Evolutionary conservation across 2,329 filamentous ascomycete genomes (phyloP).

Genomic region (Talaromyces funiculosus): DNA sequence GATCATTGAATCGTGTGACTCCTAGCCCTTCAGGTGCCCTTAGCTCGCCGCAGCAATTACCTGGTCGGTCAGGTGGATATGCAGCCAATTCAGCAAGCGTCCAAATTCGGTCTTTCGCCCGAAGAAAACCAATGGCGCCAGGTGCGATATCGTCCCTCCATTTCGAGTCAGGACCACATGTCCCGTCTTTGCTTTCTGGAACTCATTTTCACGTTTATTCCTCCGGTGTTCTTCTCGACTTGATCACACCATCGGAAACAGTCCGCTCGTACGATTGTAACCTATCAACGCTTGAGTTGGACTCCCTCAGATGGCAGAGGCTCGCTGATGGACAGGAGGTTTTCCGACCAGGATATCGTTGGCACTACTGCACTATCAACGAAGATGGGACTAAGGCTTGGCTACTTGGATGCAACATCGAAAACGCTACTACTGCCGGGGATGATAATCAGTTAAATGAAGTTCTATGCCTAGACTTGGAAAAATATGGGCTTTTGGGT

Average conservation of each 20-base stretch:
- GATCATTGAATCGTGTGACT: conserved; percentile 29
- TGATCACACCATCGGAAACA: conserved; percentile 85
- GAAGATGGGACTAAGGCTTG: conserved; percentile 93
- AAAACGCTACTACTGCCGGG: conserved; percentile 61
- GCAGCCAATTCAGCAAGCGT: conserved; percentile 65
- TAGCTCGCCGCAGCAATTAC: conserved; percentile 31
- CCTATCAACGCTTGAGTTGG: conserved; percentile 79
- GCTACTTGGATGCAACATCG: conserved; percentile 79
- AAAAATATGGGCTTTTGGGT: conserved; percentile 83
- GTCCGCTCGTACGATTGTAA: conserved; percentile 85
- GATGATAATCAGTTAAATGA: conserved; percentile 92
- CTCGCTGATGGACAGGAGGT: conserved; percentile 91
- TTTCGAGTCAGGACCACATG: conserved; percentile 79
- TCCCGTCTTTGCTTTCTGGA: conserved; percentile 82
- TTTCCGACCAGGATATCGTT: conserved; percentile 85
- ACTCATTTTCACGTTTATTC: conserved; percentile 95
- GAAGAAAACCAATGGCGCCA: conserved; percentile 58
- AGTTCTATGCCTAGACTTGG: conserved; percentile 87
- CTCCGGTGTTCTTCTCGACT: conserved; percentile 85
- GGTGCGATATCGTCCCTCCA: conserved; percentile 85
- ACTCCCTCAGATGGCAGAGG: conserved; percentile 86
- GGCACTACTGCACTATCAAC: conserved; percentile 97
- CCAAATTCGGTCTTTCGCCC: conserved; percentile 50
- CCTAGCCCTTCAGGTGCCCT: conserved; percentile 33
- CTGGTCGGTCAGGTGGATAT: conserved; percentile 50